phyloP scores from a whole-genome alignment of 768 basidiomycete genomes.

The Leccinum subgranulosum region DNA sequence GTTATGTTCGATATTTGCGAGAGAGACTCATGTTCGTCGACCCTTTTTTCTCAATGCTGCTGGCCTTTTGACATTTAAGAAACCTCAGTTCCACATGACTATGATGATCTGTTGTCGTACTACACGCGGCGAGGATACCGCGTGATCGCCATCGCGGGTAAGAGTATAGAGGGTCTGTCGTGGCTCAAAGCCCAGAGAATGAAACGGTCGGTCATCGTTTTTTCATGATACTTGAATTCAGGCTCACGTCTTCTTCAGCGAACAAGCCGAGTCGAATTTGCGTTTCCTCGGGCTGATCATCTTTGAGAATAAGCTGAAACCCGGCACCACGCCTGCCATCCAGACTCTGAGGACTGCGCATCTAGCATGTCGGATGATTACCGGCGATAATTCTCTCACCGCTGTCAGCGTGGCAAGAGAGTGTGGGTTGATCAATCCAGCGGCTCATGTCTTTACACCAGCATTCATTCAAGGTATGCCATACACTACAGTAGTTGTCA shows the following conservation, averaged over 20 bases:
- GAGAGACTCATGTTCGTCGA: constrained; percentile 77
- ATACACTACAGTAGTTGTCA: not conserved
- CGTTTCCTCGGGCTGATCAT: constrained; percentile 94
- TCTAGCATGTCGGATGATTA: constrained; percentile 95
- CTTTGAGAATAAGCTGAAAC: constrained; percentile 97
- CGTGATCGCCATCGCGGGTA: constrained; percentile 97
- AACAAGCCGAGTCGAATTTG: constrained; percentile 89
- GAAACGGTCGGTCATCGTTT: constrained; percentile 62
- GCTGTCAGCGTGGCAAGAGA: constrained; percentile 97
- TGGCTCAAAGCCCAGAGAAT: constrained; percentile 98
- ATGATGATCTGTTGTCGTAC: constrained; percentile 92
- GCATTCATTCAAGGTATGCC: constrained; percentile 65
- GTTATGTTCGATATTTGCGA: constrained; percentile 97
- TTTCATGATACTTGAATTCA: not conserved
- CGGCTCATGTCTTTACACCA: constrained; percentile 86
- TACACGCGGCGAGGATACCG: constrained; percentile 97
- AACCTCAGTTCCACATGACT: constrained; percentile 84
- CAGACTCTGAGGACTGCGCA: constrained; percentile 86
- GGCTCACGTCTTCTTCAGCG: constrained; percentile 45
- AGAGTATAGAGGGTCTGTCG: constrained; percentile 87
- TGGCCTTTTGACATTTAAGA: constrained; percentile 12
- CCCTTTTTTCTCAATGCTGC: not conserved
- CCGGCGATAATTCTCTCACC: constrained; percentile 95
- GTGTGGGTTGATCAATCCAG: constrained; percentile 83
- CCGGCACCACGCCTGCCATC: constrained; percentile 87